Conservation (phyloP, 2,329 filamentous ascomycete genomes). For the Alternaria metachromatica region DNA sequence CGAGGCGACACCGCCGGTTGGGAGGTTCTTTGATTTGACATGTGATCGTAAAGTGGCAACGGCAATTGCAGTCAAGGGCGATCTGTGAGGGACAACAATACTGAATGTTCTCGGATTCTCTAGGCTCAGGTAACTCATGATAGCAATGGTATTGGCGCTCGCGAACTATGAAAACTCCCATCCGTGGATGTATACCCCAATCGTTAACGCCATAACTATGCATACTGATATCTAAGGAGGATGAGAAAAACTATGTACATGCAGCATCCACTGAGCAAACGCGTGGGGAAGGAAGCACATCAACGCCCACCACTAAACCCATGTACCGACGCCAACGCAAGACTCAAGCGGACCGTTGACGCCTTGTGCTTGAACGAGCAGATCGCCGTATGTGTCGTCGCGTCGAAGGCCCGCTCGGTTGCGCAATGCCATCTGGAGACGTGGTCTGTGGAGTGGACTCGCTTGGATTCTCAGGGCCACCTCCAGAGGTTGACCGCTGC, state of each 20-base stretch:
- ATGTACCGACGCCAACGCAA: slow-evolving; percentile 1
- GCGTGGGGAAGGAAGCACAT: background rate
- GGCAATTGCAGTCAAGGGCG: background rate
- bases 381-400: slow-evolving; percentile 4
- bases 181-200: background rate
- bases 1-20: slow-evolving; percentile 7
- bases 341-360: slow-evolving; percentile 8
- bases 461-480: slow-evolving; percentile 7
- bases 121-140: background rate
- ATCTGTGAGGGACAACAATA: background rate
- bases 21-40: background rate
- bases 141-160: background rate
- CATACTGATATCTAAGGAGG: background rate
- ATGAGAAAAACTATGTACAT: background rate
- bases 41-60: background rate
- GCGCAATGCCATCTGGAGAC: slow-evolving; percentile 2
- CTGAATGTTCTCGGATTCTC: background rate
- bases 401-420: background rate
- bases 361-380: slow-evolving; percentile 1
- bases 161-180: background rate
- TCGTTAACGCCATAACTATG: background rate
- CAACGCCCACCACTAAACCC: background rate
- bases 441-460: slow-evolving; percentile 5
- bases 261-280: slow-evolving; percentile 3
- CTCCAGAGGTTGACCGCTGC: slow-evolving; percentile 2